phyloP scores from a whole-genome alignment of 176 grass and related monocot genomes.

The Carex littledalei region DNA sequence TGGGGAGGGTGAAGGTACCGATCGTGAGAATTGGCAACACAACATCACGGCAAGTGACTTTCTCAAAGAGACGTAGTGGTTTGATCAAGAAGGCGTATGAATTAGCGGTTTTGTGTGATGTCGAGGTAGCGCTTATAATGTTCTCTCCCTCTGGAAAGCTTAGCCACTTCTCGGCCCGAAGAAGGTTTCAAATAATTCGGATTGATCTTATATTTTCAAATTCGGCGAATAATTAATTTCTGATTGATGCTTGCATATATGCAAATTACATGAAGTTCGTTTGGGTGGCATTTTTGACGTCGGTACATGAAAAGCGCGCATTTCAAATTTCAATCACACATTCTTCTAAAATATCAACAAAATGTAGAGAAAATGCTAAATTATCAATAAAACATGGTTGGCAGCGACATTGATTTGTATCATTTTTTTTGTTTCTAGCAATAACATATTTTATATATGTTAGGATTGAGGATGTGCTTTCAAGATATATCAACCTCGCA shows the following conservation, averaged over 20 bases:
- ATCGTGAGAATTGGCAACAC: constrained; percentile 69
- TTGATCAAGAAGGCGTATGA: constrained; percentile 86
- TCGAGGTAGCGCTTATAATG: constrained; percentile 72
- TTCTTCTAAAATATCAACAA: neutral
- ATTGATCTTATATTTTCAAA: neutral
- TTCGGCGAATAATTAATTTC: neutral
- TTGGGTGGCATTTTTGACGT: neutral
- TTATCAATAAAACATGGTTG: too few species aligned
- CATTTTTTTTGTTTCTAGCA: neutral
- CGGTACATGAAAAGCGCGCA: neutral
- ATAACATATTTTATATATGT: constrained; percentile 10
- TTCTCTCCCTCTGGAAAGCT: constrained; percentile 70
- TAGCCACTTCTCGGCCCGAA: constrained; percentile 53
- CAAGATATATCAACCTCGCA: constrained; percentile 53
- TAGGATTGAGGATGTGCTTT: constrained; percentile 74
- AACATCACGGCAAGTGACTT: constrained; percentile 68
- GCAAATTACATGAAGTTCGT: neutral
- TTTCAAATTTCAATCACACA: neutral
- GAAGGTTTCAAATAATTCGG: constrained; percentile 22
- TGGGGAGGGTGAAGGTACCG: constrained; percentile 71
- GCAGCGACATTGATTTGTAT: neutral
- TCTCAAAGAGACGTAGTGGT: constrained; percentile 68
- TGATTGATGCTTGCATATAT: neutral
- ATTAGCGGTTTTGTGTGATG: constrained; percentile 73
- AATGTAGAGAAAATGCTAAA: too few species aligned